phyloP scores from a whole-genome alignment of 1,284 basidiomycete species.

The Melampsora larici-populina region DNA sequence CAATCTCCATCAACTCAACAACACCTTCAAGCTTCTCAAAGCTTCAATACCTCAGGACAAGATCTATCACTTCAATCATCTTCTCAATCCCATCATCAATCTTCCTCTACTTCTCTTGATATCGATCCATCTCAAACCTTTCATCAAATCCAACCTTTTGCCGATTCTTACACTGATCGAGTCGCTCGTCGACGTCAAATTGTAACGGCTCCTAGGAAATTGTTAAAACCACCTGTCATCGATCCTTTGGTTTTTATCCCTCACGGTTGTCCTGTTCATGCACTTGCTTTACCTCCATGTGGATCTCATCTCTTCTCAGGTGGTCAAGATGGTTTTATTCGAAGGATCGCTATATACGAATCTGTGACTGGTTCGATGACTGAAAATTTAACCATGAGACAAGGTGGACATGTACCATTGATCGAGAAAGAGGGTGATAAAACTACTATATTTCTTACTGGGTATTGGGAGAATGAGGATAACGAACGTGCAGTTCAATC shows the following conservation, averaged over 20 bases:
- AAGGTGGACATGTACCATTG: conserved; percentile 80
- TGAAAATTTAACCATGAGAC: conserved; percentile 79
- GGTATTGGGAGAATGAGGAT: conserved; percentile 70
- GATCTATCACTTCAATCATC: conserved; percentile 55
- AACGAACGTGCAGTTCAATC: conserved; percentile 45
- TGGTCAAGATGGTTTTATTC: conserved; percentile 87
- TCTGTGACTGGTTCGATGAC: conserved; percentile 83
- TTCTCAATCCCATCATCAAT: conserved; percentile 61
- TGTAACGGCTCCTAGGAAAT: conserved; percentile 44
- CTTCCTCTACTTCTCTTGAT: conserved; percentile 52
- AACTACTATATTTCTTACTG: conserved; percentile 79
- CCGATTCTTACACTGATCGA: conserved; percentile 20
- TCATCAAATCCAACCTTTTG: background rate
- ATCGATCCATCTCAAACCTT: conserved; percentile 16
- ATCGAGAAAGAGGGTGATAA: conserved; percentile 80
- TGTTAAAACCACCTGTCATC: conserved; percentile 56
- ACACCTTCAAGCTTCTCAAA: conserved; percentile 57
- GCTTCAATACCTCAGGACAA: conserved; percentile 64
- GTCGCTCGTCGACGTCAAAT: conserved; percentile 4
- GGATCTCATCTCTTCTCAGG: conserved; percentile 85
- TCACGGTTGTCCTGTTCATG: conserved; percentile 79
- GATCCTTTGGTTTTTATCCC: conserved; percentile 89
- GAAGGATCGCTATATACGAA: conserved; percentile 69
- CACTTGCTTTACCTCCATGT: conserved; percentile 78
- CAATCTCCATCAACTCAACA: conserved; percentile 46